These are phyloP conservation scores for Lentinula novae-zelandiae DNA, from an alignment of 1,284 basidiomycete species.

Conservation along the genomic window DNA sequence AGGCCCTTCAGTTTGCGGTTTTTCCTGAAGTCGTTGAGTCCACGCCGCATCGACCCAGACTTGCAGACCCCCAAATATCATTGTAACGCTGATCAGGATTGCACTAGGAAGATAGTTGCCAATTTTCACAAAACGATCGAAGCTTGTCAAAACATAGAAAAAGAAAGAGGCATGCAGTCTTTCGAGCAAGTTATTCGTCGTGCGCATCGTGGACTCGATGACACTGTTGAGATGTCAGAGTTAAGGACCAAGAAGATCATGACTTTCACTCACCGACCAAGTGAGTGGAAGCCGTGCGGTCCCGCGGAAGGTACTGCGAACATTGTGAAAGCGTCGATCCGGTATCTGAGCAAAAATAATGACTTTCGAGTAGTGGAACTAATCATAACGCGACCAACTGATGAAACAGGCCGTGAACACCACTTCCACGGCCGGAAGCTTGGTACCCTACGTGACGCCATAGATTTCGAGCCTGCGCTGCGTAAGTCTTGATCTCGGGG, in stretches of 20 bases:
- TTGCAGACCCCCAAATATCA: slow-evolving; percentile 79
- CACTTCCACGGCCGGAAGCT: slow-evolving; percentile 67
- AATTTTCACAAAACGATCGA: slow-evolving; percentile 83
- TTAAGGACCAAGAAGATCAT: neutral
- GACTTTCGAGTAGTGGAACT: slow-evolving; percentile 2
- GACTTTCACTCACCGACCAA: slow-evolving; percentile 62
- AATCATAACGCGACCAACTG: slow-evolving; percentile 39
- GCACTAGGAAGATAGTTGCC: slow-evolving; percentile 86
- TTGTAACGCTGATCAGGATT: slow-evolving; percentile 74
- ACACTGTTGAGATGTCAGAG: slow-evolving; percentile 39
- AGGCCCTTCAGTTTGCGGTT: slow-evolving; percentile 20
- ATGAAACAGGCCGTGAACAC: slow-evolving; percentile 77
- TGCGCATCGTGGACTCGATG: slow-evolving; percentile 83
- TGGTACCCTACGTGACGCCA: slow-evolving; percentile 66
- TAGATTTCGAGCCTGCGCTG: slow-evolving; percentile 59
- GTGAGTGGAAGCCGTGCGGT: slow-evolving; percentile 92
- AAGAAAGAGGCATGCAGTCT: slow-evolving; percentile 94
- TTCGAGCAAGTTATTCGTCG: slow-evolving; percentile 90
- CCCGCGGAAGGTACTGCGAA: slow-evolving; percentile 86
- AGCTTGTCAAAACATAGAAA: slow-evolving; percentile 82
- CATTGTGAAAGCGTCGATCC: slow-evolving; percentile 91
- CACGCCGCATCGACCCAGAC: slow-evolving; percentile 71
- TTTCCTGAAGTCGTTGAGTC: slow-evolving; percentile 24
- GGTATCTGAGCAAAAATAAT: slow-evolving; percentile 53
- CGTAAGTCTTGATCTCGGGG: slow-evolving; percentile 46